A percentile compares a stretch with the other conserved stretches of the same genome.
Conservation (phyloP, 352 stramenopile genomes). For the Blastocystis sp. region DNA sequence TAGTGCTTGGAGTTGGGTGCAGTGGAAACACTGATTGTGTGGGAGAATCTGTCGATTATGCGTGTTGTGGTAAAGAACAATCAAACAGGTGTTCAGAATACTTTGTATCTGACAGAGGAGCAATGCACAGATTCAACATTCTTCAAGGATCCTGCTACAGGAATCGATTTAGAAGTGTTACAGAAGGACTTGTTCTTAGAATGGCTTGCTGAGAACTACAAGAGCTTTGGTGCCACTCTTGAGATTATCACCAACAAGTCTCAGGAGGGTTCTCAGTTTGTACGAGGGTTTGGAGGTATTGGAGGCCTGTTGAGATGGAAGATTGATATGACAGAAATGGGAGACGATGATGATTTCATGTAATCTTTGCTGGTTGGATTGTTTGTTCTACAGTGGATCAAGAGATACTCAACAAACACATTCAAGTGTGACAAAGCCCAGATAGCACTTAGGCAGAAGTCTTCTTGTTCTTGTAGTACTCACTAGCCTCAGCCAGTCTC, state of each 20-base stretch:
- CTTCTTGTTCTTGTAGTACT: too few species aligned
- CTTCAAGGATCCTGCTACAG: constrained; percentile 87
- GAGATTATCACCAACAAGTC: constrained; percentile 95
- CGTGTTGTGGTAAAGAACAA: constrained; percentile 87
- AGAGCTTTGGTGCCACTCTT: constrained; percentile 91
- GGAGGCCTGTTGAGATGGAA: constrained; percentile 95
- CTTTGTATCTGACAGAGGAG: constrained; percentile 76
- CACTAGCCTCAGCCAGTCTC: too few species aligned
- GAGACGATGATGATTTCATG: constrained; percentile 67
- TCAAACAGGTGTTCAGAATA: constrained; percentile 76
- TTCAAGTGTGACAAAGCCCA: too few species aligned
- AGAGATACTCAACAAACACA: too few species aligned
- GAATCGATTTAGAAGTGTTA: constrained; percentile 89
- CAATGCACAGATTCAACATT: constrained; percentile 82
- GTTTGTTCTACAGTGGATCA: constrained; percentile 22
- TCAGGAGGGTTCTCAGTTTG: constrained; percentile 97
- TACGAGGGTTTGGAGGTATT: constrained; percentile 97
- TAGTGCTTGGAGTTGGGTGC: constrained; percentile 85
- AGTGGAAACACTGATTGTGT: constrained; percentile 98
- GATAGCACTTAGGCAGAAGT: too few species aligned
- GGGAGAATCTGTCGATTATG: constrained; percentile 92
- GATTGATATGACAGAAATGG: constrained; percentile 94
- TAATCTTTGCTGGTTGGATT: neutral
- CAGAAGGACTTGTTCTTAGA: constrained; percentile 92
- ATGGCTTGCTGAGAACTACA: constrained; percentile 99